Evolutionary conservation across 768 basidiomycete genomes (phyloP).

Genomic region (Panaeolus cyanescens): DNA sequence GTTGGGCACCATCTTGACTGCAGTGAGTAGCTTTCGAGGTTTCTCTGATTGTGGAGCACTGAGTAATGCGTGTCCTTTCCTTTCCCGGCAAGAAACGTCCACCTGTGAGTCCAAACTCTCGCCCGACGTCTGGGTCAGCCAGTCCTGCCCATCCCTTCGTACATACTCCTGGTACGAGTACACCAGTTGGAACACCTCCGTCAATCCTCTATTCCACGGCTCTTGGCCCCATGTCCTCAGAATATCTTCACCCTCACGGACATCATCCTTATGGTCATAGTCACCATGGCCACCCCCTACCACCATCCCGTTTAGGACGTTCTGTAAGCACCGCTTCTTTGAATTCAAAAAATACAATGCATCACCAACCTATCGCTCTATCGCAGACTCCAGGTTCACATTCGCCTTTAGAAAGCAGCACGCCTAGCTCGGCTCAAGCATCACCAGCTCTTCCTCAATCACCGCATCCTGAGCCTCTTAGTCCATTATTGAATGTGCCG

Average conservation of each 20-base stretch:
- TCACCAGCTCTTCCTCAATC: conserved; percentile 14
- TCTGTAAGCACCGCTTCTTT: conserved; percentile 27
- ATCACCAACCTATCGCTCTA: background rate
- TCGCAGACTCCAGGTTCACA: conserved; percentile 15
- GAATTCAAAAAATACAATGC: background rate
- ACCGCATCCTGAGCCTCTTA: background rate
- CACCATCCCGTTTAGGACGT: conserved; percentile 38
- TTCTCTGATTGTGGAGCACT: conserved; percentile 12
- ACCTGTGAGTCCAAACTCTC: conserved; percentile 37
- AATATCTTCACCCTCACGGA: conserved; percentile 28
- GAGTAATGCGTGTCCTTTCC: conserved; percentile 6
- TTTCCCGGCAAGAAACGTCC: conserved; percentile 48
- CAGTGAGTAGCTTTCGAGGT: conserved; percentile 40
- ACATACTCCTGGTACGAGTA: conserved; percentile 28
- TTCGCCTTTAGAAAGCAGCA: conserved; percentile 15
- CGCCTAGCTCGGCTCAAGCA: conserved; percentile 15
- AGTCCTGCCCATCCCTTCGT: conserved; percentile 44
- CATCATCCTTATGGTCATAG: conserved; percentile 20
- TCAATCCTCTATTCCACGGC: conserved; percentile 21
- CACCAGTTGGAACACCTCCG: conserved; percentile 29
- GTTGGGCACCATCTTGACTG: conserved; percentile 60
- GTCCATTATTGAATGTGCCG: conserved; percentile 1
- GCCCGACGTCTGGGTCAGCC: conserved; percentile 52
- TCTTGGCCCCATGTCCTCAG: conserved; percentile 23
- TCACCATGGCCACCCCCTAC: conserved; percentile 27